A percentile compares a stretch with the other conserved stretches of the same genome.
These are phyloP conservation scores for Prunus dulcis DNA, from an alignment of 306 rosid species.

Conservation along the genomic window DNA sequence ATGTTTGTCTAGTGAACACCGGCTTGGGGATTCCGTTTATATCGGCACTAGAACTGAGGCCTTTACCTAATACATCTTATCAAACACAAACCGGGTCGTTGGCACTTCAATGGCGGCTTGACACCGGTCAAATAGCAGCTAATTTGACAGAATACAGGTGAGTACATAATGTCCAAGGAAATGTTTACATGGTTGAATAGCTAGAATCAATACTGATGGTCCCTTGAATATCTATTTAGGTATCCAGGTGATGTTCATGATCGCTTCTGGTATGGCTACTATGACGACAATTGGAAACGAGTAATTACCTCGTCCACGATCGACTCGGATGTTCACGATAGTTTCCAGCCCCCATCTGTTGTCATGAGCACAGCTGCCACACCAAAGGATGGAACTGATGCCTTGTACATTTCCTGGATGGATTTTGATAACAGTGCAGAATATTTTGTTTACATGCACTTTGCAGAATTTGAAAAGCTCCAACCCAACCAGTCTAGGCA, in stretches of 20 bases:
- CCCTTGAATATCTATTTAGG: slow-evolving; percentile 10
- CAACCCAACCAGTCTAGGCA: slow-evolving; percentile 1
- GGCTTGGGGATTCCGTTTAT: slow-evolving; percentile 43
- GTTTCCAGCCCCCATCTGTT: slow-evolving; percentile 16
- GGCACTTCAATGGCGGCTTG: not conserved
- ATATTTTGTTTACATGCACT: slow-evolving; percentile 19
- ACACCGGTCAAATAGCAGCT: slow-evolving; percentile 12
- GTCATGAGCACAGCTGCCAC: slow-evolving; percentile 31
- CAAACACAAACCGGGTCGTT: not conserved
- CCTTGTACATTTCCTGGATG: not conserved
- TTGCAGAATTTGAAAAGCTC: slow-evolving; percentile 40
- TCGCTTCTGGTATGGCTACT: slow-evolving; percentile 25
- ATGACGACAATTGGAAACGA: not conserved
- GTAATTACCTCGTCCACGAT: not conserved
- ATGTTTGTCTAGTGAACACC: slow-evolving; percentile 43
- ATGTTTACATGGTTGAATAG: no score
- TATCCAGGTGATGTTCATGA: slow-evolving; percentile 38
- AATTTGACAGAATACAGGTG: not conserved
- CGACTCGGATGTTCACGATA: not conserved
- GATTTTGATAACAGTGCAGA: not conserved
- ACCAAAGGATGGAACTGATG: not conserved
- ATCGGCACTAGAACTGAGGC: slow-evolving; percentile 42
- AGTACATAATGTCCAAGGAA: not conserved
- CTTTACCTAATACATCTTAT: slow-evolving; percentile 17
- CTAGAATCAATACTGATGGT: no score